Conservation (phyloP, 2,329 filamentous ascomycete genomes). For the Pseudogymnoascus sp. region DNA sequence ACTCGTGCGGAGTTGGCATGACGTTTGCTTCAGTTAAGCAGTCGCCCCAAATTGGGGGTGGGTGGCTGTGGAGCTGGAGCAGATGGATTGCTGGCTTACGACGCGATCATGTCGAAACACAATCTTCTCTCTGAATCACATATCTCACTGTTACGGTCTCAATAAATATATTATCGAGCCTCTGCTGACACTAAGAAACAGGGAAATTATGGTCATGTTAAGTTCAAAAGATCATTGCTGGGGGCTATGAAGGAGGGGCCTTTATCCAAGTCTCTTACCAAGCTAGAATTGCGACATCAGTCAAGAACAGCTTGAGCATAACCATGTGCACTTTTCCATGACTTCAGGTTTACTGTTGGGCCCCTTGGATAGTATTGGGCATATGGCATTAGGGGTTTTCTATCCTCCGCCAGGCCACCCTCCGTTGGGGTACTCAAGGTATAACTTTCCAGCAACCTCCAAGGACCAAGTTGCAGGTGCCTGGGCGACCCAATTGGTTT, state of each 20-base stretch:
- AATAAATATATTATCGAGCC: not conserved
- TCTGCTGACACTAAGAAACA: not conserved
- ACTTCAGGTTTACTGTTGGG: not conserved
- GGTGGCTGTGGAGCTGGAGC: not conserved
- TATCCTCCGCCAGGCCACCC: not conserved
- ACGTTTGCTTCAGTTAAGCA: slow-evolving; percentile 8
- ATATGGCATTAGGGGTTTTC: not conserved
- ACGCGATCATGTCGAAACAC: slow-evolving; percentile 40
- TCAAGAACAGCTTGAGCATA: not conserved
- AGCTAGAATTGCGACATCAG: not conserved
- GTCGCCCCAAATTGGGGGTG: slow-evolving; percentile 21
- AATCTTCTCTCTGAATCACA: slow-evolving; percentile 47
- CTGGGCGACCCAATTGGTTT: not conserved
- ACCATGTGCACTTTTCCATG: not conserved
- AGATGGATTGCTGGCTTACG: slow-evolving; percentile 24
- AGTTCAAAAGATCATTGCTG: not conserved
- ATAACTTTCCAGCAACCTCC: not conserved
- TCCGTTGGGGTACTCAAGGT: not conserved
- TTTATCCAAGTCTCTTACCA: not conserved
- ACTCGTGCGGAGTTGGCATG: slow-evolving; percentile 39
- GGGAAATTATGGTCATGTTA: not conserved
- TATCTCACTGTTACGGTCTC: not conserved
- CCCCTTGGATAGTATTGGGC: not conserved
- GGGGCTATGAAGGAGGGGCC: not conserved
- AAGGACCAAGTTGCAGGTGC: not conserved